Evolutionary conservation across 1,284 basidiomycete species (phyloP).

Genomic region (Xerocomus amazonicus): DNA sequence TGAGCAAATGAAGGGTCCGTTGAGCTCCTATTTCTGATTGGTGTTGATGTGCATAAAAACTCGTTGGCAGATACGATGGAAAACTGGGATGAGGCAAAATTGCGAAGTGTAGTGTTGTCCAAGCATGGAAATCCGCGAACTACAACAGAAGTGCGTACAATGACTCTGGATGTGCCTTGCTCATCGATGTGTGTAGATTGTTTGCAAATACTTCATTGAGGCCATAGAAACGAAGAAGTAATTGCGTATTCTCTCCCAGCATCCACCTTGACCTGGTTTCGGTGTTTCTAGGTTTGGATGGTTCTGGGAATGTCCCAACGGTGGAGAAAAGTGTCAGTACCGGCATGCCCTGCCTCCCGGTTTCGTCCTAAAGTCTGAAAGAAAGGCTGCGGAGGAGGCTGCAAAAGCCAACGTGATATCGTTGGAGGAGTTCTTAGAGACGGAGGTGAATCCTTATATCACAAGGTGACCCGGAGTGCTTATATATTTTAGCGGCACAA

Average conservation of each 20-base stretch:
- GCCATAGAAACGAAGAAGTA: constrained; percentile 93
- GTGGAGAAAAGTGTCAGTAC: constrained; percentile 89
- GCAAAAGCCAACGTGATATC: constrained; percentile 90
- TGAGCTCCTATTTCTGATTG: neutral
- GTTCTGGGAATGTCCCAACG: constrained; percentile 89
- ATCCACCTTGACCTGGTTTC: neutral
- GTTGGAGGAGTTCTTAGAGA: constrained; percentile 96
- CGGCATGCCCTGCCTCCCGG: constrained; percentile 94
- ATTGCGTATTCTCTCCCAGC: constrained; percentile 29
- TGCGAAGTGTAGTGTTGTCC: constrained; percentile 81
- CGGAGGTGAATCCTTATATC: constrained; percentile 61
- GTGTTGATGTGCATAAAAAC: constrained; percentile 7
- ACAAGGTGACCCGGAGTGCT: neutral
- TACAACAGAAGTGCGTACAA: constrained; percentile 79
- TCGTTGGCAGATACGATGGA: constrained; percentile 88
- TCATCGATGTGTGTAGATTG: constrained; percentile 58
- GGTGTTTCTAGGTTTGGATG: constrained; percentile 67
- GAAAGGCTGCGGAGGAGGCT: constrained; percentile 80
- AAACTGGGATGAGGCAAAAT: constrained; percentile 94
- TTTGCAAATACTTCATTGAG: constrained; percentile 96
- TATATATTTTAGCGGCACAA: constrained; percentile 76
- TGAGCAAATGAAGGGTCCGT: constrained; percentile 71
- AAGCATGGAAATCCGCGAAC: constrained; percentile 91
- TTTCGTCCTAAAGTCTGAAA: constrained; percentile 91
- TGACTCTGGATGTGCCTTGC: neutral